phyloP scores from a whole-genome alignment of 2,329 filamentous ascomycete genomes.

The Neocucurbitaria cava region DNA sequence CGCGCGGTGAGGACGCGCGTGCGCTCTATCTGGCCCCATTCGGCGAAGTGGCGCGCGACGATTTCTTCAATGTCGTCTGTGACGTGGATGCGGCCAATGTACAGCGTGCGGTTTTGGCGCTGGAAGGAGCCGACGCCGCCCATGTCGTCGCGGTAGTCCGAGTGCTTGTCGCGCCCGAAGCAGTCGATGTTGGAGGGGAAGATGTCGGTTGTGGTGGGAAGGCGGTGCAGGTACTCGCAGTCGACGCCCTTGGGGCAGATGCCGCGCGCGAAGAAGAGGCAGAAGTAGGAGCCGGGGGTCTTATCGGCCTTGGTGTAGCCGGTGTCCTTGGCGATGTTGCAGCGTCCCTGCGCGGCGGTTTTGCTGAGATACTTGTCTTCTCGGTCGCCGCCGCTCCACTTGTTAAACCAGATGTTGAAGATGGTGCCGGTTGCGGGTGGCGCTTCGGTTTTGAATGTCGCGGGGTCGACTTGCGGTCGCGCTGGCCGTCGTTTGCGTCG shows the following conservation, averaged over 20 bases:
- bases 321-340: conserved; percentile 76
- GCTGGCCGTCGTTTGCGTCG: conserved; percentile 90
- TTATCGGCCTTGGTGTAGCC: conserved; percentile 60
- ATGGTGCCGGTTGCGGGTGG: conserved; percentile 92
- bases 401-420: conserved; percentile 99
- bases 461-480: conserved; percentile 86
- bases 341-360: conserved; percentile 81
- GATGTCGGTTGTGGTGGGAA: conserved; percentile 85
- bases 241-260: conserved; percentile 85
- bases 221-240: conserved; percentile 90
- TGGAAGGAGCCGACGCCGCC: conserved; percentile 94
- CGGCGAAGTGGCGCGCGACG: conserved; percentile 90
- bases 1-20: conserved; percentile 85
- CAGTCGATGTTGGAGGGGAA: conserved; percentile 96
- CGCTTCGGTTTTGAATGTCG: conserved; percentile 80
- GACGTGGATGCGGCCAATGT: conserved; percentile 92
- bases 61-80: conserved; percentile 97
- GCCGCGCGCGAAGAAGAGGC: conserved; percentile 87
- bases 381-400: conserved; percentile 94
- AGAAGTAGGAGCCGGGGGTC: conserved; percentile 78
- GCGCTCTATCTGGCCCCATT: conserved; percentile 94
- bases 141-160: conserved; percentile 96
- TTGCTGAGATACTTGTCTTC: conserved; percentile 90
- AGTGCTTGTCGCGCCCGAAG: conserved; percentile 91
- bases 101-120: conserved; percentile 91